phyloP scores from a whole-genome alignment of 1,284 basidiomycete genomes.

The Malassezia japonica region DNA sequence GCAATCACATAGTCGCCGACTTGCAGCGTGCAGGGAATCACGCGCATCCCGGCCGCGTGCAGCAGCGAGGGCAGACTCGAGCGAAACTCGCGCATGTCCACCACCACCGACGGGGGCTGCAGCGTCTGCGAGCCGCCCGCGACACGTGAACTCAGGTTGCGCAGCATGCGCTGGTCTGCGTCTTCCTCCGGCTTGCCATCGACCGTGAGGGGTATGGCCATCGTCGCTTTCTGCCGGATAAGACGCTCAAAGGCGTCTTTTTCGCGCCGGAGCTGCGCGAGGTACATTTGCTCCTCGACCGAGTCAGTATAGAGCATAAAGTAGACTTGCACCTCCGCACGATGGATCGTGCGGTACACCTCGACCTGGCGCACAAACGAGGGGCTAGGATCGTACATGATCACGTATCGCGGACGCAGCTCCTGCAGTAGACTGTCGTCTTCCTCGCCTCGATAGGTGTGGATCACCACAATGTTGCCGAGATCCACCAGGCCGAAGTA shows the following conservation, averaged over 20 bases:
- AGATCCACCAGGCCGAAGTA: constrained; percentile 73
- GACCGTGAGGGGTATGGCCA: constrained; percentile 81
- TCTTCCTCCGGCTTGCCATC: constrained; percentile 54
- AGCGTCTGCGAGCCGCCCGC: constrained; percentile 66
- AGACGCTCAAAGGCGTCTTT: constrained; percentile 89
- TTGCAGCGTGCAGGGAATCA: constrained; percentile 80
- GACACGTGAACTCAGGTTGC: constrained; percentile 75
- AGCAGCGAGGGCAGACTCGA: constrained; percentile 82
- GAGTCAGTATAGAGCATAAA: constrained; percentile 87
- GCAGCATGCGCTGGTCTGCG: constrained; percentile 55
- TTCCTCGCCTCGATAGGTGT: constrained; percentile 80
- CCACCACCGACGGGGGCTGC: constrained; percentile 67
- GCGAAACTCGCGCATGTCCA: constrained; percentile 92
- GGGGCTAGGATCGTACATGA: constrained; percentile 81
- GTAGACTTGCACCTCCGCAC: constrained; percentile 79
- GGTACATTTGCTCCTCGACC: constrained; percentile 89
- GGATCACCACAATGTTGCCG: constrained; percentile 72
- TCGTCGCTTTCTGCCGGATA: constrained; percentile 84
- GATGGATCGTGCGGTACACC: constrained; percentile 75
- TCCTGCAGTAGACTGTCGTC: constrained; percentile 84
- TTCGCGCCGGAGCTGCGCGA: constrained; percentile 76
- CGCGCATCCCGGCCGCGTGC: constrained; percentile 69
- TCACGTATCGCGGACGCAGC: constrained; percentile 77
- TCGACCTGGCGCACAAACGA: constrained; percentile 87
- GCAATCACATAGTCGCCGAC: constrained; percentile 94